Evolutionary conservation across 352 stramenopile species (phyloP), one percentile per base, ranked within the genome.

Genomic region (Globisporangium iwayamae): DNA sequence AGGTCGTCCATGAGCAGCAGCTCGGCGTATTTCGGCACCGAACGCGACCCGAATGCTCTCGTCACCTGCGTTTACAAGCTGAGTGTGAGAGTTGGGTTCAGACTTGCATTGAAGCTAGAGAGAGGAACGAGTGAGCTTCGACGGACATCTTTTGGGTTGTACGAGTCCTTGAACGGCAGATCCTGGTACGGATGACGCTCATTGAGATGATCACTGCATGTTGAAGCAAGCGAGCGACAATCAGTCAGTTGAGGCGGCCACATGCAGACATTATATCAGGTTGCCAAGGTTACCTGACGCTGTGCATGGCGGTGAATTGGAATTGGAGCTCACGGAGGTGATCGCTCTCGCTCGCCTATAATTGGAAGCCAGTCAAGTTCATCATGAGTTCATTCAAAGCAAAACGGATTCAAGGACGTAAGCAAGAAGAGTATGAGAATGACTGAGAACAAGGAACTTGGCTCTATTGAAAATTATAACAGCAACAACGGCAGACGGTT

Each of bases 131-230:
- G 8, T 20, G 20, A 22, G n/a, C 16, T 16, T 41, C 3, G 9
- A 34, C 34, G 11, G 13, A 85, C 78, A 61, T 89, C 79, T 32
- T 76, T 75, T 1, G 78, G 56, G 58, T 87, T 74, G 60, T 85
- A 82, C 1, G 79, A 83, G 48, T 89, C 79, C 25, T 68, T 67
- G 66, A 91, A 91, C 7, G 69, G 58, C 46, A 70, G 62, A 63
- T 89, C 82, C 36, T 70, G 61, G 65, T 88, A 89, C 46, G 79
- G 79, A 20, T 89, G 76, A 30, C 79, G 78, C 43, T 89, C 79
- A 25, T 72, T 59, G 52, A 91, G 75, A 25, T 89, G 73, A 60
- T 91, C 82, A 52, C 82, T 87, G 25, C 41, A 41, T n/a, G 2
- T 13, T 13, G 10, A 58, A 62, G 18, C 20, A 54, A 48, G 34